These are phyloP conservation scores for Nephromyces sp. DNA, from an alignment of 169 alveolate species.

Conservation along the genomic window DNA sequence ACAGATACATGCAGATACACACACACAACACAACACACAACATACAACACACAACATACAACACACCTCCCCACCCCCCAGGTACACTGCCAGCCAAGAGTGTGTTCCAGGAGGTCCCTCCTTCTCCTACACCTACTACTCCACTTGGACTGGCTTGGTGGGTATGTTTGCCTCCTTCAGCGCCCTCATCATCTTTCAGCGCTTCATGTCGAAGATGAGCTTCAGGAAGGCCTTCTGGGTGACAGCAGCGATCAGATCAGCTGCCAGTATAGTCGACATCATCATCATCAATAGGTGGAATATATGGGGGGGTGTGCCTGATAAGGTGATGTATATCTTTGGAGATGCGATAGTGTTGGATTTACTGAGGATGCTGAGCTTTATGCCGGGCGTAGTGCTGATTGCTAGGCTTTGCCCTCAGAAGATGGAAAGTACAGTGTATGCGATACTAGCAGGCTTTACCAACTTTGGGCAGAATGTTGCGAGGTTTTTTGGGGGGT, in stretches of 20 bases:
- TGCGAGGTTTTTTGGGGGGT: slow-evolving; percentile 10
- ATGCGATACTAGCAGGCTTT: slow-evolving; percentile 21
- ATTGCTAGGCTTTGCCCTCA: slow-evolving; percentile 10
- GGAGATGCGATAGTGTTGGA: slow-evolving; percentile 24
- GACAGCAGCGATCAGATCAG: slow-evolving; percentile 8
- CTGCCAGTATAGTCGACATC: slow-evolving; percentile 18
- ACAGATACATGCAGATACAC: no score
- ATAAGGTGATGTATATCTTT: slow-evolving; percentile 12
- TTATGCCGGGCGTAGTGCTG: slow-evolving; percentile 23
- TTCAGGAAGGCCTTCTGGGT: slow-evolving; percentile 16
- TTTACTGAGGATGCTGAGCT: slow-evolving; percentile 10
- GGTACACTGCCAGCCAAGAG: slow-evolving; percentile 24
- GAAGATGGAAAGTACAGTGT: slow-evolving; percentile 5
- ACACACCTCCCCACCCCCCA: no score
- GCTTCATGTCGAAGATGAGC: slow-evolving; percentile 12
- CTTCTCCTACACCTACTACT: slow-evolving; percentile 29
- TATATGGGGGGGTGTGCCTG: slow-evolving; percentile 15
- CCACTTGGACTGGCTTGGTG: slow-evolving; percentile 11
- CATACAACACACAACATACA: no score
- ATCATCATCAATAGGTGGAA: slow-evolving; percentile 9
- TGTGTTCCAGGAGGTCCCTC: slow-evolving; percentile 30
- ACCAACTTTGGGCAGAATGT: slow-evolving; percentile 10
- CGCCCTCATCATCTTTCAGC: slow-evolving; percentile 18
- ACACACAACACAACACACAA: no score
- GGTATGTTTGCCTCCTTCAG: slow-evolving; percentile 16